These are phyloP conservation scores for Lepiota venenata DNA, from an alignment of 768 basidiomycete genomes.

Conservation along the genomic window DNA sequence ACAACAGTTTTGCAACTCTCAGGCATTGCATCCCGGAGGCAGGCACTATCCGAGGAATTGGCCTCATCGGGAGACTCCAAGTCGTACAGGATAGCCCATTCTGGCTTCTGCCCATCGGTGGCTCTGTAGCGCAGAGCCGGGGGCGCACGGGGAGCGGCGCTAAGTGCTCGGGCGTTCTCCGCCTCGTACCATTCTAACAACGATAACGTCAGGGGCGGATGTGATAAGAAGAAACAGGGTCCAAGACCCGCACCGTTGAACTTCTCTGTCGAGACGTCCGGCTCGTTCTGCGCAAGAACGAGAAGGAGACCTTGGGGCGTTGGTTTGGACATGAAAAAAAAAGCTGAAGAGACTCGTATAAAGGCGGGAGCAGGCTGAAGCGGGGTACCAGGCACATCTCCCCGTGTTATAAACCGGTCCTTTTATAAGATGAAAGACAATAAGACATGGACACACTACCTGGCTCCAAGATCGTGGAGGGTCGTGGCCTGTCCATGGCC, in stretches of 20 bases:
- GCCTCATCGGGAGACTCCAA: conserved; percentile 20
- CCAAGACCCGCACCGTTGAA: conserved; percentile 25
- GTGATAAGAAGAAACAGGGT: not conserved
- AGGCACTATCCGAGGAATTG: conserved; percentile 18
- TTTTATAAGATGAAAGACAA: too few species aligned
- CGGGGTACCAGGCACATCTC: too few species aligned
- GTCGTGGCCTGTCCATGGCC: too few species aligned
- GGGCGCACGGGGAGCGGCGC: conserved; percentile 27
- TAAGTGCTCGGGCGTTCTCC: conserved; percentile 28
- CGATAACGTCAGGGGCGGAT: not conserved
- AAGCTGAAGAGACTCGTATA: too few species aligned
- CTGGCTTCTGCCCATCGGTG: conserved; percentile 20
- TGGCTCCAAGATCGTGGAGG: too few species aligned
- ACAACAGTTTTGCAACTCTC: conserved; percentile 24
- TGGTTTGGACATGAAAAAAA: not conserved
- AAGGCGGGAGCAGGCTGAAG: too few species aligned
- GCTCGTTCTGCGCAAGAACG: conserved; percentile 25
- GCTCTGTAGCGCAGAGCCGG: conserved; percentile 32
- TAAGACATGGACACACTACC: too few species aligned
- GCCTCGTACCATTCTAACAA: conserved; percentile 32
- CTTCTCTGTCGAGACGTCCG: conserved; percentile 24
- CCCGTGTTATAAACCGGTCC: too few species aligned
- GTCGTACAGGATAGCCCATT: conserved; percentile 28
- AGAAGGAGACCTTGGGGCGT: conserved; percentile 24
- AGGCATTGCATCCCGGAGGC: conserved; percentile 20